Evolutionary conservation across 1,284 basidiomycete species (phyloP), one percentile per base, ranked within the genome.

Genomic region (Ceratobasidium sp.): DNA sequence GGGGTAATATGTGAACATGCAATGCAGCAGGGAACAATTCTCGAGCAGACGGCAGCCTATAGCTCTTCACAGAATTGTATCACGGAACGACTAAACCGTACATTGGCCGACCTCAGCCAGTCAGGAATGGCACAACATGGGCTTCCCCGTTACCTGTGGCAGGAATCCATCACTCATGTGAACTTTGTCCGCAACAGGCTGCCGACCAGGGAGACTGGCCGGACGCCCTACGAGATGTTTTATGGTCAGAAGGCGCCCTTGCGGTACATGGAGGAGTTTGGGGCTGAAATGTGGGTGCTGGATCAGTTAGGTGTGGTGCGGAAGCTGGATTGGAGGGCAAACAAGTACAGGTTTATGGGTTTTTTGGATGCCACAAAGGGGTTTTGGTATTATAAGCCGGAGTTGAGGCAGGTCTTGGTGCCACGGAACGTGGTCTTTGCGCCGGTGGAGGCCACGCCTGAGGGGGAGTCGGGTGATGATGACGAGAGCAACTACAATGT

Each of bases 11-110:
- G 18, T 6, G 46, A 49, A 6, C 16, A 49, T 38, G 35, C 35
- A 4, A 38, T 11, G 35, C 4, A 38, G 35, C n/a, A n/a, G n/a
- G 35, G 35, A 23, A 78, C 78, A 4, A 18, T 73, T 4, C 46
- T 52, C 2, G 41, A 57, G 30, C 55, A 21, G 16, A 74, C 73
- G 30, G 57, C 58, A 6, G 3, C 28, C 11, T 21, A 64, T 46
- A 58, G 41, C 11, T 57, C 66, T 52, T n/a, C 23, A 26, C 73
- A 74, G 44, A 74, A 74, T 44, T 70, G 73, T 6, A 43, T 74
- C 4, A 38, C 66, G 2, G 67, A 74, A 52, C 21, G 67, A n/a
- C 26, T 71, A 7, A 74, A 71, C 28, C 14, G 55, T 1, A 74
- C 73, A 18, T 30, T 74, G 9, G 41, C 43, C 2, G 73, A 71